These are phyloP conservation scores for Pseudohalonectria lignicola DNA, from an alignment of 2,329 filamentous ascomycete species.

Conservation along the genomic window DNA sequence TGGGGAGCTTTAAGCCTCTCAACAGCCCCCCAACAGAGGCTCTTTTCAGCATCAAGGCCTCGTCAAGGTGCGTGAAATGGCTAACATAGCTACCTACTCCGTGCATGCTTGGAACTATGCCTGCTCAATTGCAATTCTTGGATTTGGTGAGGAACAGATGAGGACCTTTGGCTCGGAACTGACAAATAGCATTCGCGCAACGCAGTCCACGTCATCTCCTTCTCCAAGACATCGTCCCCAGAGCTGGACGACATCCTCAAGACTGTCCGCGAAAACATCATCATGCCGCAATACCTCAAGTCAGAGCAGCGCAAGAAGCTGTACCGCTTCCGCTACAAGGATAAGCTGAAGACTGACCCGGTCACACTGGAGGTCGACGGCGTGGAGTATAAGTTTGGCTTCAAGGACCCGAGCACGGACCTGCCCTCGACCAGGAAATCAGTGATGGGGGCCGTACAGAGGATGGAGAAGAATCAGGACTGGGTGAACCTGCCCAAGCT, in stretches of 20 bases:
- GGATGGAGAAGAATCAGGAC: constrained; percentile 38
- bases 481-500: constrained; percentile 40
- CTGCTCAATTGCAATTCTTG: no score
- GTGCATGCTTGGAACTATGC: no score
- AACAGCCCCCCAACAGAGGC: no score
- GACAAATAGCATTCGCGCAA: no score
- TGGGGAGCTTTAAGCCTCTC: no score
- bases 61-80: no score
- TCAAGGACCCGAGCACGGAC: constrained; percentile 28
- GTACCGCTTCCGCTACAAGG: constrained; percentile 31
- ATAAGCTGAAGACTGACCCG: constrained; percentile 40
- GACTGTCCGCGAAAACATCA: constrained; percentile 44
- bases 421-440: constrained; percentile 29
- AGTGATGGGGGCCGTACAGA: constrained; percentile 23
- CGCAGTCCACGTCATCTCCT: constrained; percentile 24
- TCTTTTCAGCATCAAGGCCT: no score
- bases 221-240: constrained; percentile 37
- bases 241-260: constrained; percentile 42
- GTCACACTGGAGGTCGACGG: constrained; percentile 48
- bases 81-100: no score
- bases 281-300: constrained; percentile 50
- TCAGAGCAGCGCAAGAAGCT: constrained; percentile 40
- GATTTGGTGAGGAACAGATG: no score
- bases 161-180: no score
- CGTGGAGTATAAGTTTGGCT: constrained; percentile 38